These are phyloP conservation scores for Backusella sp. DNA, from an alignment of 192 early-diverging fungal species.

Conservation along the genomic window DNA sequence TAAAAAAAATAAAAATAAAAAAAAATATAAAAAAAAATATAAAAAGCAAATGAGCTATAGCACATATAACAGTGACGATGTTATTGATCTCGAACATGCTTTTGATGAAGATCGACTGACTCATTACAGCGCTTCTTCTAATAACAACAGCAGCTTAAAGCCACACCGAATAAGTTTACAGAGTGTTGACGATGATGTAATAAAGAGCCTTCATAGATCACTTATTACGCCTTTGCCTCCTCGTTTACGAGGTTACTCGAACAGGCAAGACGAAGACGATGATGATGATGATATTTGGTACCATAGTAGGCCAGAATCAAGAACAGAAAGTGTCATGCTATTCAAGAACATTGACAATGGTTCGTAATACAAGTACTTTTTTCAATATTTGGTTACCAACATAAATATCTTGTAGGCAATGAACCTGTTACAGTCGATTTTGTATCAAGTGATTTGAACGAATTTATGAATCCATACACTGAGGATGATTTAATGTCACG, in stretches of 20 bases:
- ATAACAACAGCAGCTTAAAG: not conserved
- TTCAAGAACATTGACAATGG: slow-evolving; percentile 21
- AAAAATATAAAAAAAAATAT: not conserved
- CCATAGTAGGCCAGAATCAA: not conserved
- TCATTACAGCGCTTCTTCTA: not conserved
- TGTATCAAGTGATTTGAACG: slow-evolving; percentile 19
- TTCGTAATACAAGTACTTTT: not conserved
- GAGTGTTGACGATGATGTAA: not conserved
- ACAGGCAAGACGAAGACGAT: not conserved
- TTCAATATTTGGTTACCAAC: not conserved
- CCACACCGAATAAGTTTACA: not conserved
- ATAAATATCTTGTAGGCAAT: slow-evolving; percentile 5
- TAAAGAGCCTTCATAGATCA: not conserved
- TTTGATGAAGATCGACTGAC: not conserved
- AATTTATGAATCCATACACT: not conserved
- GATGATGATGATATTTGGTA: not conserved
- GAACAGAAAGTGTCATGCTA: slow-evolving; percentile 24
- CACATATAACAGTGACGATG: not conserved
- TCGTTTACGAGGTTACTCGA: not conserved
- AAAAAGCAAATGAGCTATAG: not conserved
- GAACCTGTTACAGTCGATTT: slow-evolving; percentile 18
- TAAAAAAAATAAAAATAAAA: not conserved
- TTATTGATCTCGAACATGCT: slow-evolving; percentile 1
- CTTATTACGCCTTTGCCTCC: not conserved
- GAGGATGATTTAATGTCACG: slow-evolving; percentile 9